phyloP scores from a whole-genome alignment of 495 filamentous ascomycete genomes.

The Aspergillus haitiensis region DNA sequence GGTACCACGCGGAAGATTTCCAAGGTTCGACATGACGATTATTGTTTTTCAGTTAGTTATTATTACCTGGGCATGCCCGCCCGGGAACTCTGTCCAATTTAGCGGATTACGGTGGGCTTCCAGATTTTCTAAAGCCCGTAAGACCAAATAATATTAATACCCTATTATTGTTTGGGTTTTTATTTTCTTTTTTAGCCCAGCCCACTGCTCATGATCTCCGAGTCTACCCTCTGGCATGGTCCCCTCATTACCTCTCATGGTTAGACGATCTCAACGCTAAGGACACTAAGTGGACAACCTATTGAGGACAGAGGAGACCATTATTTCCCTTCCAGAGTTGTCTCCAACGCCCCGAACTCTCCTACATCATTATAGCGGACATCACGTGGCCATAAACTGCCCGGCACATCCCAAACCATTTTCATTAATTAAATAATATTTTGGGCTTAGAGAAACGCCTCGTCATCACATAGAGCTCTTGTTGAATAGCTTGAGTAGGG shows the following conservation, averaged over 20 bases:
- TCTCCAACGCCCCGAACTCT: too few species aligned
- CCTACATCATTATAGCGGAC: too few species aligned
- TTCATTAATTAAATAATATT: too few species aligned
- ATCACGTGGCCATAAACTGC: too few species aligned
- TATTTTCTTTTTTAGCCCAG: not conserved
- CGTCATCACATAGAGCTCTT: too few species aligned
- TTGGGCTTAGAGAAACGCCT: too few species aligned
- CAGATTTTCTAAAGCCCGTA: not conserved
- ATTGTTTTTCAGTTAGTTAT: slow-evolving; percentile 14
- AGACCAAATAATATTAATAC: not conserved
- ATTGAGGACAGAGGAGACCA: not conserved
- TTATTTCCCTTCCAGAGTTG: too few species aligned
- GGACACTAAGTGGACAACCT: slow-evolving; percentile 13
- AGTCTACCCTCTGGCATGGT: not conserved
- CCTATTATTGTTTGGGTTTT: not conserved
- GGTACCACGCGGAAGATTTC: slow-evolving; percentile 28
- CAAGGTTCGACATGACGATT: slow-evolving; percentile 22
- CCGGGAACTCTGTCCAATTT: not conserved
- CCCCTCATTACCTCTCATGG: slow-evolving; percentile 8
- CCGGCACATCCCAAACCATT: too few species aligned
- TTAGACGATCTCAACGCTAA: slow-evolving; percentile 22
- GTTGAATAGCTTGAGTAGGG: too few species aligned
- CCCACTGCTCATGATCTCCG: slow-evolving; percentile 1
- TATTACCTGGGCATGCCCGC: not conserved
- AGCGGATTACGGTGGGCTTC: not conserved